These are phyloP conservation scores for Aspergillus ostianus DNA, from an alignment of 495 filamentous ascomycete species.

Conservation along the genomic window DNA sequence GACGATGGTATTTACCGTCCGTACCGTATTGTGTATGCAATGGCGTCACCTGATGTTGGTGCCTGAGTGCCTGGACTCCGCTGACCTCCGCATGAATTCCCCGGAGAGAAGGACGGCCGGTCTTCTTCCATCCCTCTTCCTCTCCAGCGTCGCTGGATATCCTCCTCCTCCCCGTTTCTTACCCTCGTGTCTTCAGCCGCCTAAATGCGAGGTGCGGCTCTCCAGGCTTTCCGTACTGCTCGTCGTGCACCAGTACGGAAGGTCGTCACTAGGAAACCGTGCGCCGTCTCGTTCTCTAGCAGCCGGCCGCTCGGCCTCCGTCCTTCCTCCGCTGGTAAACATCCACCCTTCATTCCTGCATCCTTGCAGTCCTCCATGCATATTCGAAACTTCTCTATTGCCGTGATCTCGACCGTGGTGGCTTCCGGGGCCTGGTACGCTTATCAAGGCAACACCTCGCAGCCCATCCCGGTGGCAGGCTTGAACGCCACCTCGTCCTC, in stretches of 20 bases:
- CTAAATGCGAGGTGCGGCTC: slow-evolving; percentile 64
- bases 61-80: slow-evolving; percentile 12
- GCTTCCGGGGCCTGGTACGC: slow-evolving; percentile 66
- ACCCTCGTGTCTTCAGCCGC: not conserved
- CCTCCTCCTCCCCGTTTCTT: not conserved
- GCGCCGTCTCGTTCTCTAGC: slow-evolving; percentile 43
- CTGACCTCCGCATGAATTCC: not conserved
- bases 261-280: slow-evolving; percentile 44
- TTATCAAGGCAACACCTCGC: slow-evolving; percentile 46
- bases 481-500: slow-evolving; percentile 26
- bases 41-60: not conserved
- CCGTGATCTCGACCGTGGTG: slow-evolving; percentile 58
- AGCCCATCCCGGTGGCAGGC: slow-evolving; percentile 20
- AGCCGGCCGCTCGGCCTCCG: slow-evolving; percentile 47
- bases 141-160: slow-evolving; percentile 1
- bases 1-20: slow-evolving; percentile 2
- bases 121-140: not conserved
- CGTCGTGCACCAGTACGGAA: slow-evolving; percentile 57
- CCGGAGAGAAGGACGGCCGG: not conserved
- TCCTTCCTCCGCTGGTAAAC: slow-evolving; percentile 39
- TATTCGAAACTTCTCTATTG: slow-evolving; percentile 60
- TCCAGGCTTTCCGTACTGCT: slow-evolving; percentile 61
- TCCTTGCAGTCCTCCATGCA: slow-evolving; percentile 59
- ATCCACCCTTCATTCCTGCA: slow-evolving; percentile 33
- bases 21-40: not conserved